A percentile compares a stretch with the other conserved stretches of the same genome.
phyloP scores from a whole-genome alignment of 176 grass and related monocot species.

The Zoysia pacifica region DNA sequence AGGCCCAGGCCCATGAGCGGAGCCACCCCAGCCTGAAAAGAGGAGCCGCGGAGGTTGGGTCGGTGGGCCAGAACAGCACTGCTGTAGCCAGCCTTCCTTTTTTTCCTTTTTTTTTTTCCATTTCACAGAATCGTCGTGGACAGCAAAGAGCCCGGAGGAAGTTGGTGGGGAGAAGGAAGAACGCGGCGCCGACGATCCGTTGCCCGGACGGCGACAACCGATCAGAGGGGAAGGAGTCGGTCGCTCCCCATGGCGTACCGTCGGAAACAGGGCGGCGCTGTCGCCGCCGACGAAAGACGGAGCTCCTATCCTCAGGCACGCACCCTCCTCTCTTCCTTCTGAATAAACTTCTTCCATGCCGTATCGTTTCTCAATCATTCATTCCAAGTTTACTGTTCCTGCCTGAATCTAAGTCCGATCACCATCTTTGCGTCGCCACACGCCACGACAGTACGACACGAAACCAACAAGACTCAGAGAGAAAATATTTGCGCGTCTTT shows the following conservation, averaged over 20 bases:
- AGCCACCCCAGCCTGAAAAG: too few species aligned
- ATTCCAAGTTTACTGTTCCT: not conserved
- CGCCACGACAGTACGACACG: not conserved
- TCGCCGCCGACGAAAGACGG: constrained; percentile 26
- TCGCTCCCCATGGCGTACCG: constrained; percentile 53
- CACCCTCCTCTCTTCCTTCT: too few species aligned
- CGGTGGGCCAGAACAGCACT: not conserved
- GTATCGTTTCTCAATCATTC: not conserved
- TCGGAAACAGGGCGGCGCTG: constrained; percentile 44
- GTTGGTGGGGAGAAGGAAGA: too few species aligned
- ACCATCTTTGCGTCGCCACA: not conserved
- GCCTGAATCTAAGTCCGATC: not conserved
- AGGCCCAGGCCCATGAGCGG: too few species aligned
- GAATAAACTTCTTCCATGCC: not conserved
- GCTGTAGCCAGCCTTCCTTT: constrained; percentile 7
- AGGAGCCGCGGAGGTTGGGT: not conserved
- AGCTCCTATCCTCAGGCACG: constrained; percentile 40
- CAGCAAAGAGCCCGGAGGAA: too few species aligned
- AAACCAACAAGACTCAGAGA: not conserved
- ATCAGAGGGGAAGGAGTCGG: too few species aligned
- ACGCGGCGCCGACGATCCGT: too few species aligned
- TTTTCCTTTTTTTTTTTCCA: not conserved
- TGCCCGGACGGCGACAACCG: too few species aligned
- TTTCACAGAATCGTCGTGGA: too few species aligned
- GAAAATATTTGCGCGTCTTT: too few species aligned